A percentile compares a stretch with the other conserved stretches of the same genome.
phyloP scores from a whole-genome alignment of 2,329 filamentous ascomycete genomes.

The Verticillium nubilum region DNA sequence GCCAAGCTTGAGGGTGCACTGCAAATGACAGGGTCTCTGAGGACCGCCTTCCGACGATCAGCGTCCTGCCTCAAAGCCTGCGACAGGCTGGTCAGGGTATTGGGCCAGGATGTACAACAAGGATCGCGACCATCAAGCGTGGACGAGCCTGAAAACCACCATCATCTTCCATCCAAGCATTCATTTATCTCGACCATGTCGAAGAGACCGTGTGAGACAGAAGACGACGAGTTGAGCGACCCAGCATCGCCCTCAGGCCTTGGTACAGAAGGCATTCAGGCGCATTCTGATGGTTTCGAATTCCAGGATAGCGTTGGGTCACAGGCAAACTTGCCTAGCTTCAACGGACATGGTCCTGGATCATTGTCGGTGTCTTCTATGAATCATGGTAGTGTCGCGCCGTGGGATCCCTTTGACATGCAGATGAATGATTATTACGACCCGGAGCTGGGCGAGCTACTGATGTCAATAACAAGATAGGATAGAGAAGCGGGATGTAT shows the following conservation, averaged over 20 bases:
- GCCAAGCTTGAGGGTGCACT: neutral
- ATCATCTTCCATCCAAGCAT: neutral
- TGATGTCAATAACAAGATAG: neutral
- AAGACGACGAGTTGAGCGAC: neutral
- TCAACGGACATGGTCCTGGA: neutral
- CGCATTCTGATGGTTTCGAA: neutral
- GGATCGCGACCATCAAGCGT: neutral
- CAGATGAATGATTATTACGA: conserved; percentile 3
- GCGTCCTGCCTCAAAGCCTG: neutral
- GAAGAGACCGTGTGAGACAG: neutral
- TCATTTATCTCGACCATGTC: neutral
- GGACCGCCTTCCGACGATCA: neutral
- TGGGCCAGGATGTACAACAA: neutral
- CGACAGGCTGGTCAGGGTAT: neutral
- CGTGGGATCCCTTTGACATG: conserved; percentile 4
- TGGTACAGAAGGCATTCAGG: neutral
- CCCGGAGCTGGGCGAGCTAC: neutral
- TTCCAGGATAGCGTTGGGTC: neutral
- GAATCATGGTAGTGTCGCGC: neutral
- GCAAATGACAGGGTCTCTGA: neutral
- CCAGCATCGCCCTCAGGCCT: neutral
- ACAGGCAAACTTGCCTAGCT: neutral
- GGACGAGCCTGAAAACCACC: neutral
- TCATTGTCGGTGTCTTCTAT: neutral
- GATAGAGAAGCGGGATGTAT: too few relatives aligned